A percentile compares a stretch with the other conserved stretches of the same genome.
These are phyloP conservation scores for Chaetoscypha palmicola DNA, from an alignment of 2,329 filamentous ascomycete genomes.

Conservation along the genomic window DNA sequence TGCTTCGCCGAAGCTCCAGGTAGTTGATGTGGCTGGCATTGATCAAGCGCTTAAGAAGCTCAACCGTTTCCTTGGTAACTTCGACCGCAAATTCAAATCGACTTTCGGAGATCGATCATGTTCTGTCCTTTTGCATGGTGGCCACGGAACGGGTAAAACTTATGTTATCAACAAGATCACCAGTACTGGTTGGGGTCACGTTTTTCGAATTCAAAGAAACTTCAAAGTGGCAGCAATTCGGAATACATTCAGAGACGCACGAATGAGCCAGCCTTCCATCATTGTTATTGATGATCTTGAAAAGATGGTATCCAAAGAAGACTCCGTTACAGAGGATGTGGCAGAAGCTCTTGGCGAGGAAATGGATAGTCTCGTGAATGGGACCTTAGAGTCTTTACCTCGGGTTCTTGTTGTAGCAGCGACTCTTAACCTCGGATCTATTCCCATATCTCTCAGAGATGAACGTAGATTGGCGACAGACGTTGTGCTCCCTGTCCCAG, in stretches of 20 bases:
- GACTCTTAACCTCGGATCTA: constrained; percentile 63
- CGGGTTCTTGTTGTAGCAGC: constrained; percentile 69
- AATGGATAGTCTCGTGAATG: constrained; percentile 46
- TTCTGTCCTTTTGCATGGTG: constrained; percentile 59
- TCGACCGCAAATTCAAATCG: constrained; percentile 36
- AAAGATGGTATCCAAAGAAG: constrained; percentile 56
- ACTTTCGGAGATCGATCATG: constrained; percentile 26
- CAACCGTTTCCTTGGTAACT: constrained; percentile 57
- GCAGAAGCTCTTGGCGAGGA: constrained; percentile 46
- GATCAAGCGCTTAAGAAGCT: constrained; percentile 55
- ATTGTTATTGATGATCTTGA: constrained; percentile 76
- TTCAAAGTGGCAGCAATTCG: constrained; percentile 54
- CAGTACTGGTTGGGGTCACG: constrained; percentile 61
- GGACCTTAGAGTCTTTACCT: constrained; percentile 31
- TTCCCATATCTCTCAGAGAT: constrained; percentile 63
- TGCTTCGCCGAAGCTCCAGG: constrained; percentile 19
- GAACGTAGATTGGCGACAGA: constrained; percentile 58
- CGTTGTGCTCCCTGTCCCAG: constrained; percentile 71
- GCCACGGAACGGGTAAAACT: constrained; percentile 78
- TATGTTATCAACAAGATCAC: constrained; percentile 64
- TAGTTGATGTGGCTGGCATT: constrained; percentile 61
- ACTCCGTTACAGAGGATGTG: constrained; percentile 42
- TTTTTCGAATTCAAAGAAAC: constrained; percentile 52
- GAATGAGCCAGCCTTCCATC: constrained; percentile 63
- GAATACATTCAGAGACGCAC: constrained; percentile 63